phyloP scores from a whole-genome alignment of 768 basidiomycete species.

The Hypholoma sublateritium region DNA sequence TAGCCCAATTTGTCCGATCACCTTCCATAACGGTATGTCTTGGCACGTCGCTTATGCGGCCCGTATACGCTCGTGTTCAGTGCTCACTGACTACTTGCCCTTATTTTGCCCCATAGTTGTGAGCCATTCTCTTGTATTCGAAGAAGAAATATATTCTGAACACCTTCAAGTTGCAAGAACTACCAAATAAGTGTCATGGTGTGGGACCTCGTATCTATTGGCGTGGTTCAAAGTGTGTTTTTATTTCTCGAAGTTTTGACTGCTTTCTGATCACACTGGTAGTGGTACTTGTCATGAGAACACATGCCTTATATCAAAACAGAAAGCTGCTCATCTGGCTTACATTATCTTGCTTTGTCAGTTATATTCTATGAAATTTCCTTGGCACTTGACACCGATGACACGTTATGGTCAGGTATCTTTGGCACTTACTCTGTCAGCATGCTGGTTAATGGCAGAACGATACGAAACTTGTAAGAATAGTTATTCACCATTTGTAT shows the following conservation, averaged over 20 bases:
- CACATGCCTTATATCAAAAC: constrained; percentile 13
- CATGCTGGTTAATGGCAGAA: constrained; percentile 9
- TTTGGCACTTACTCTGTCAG: constrained; percentile 10
- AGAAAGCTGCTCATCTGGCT: constrained; percentile 5
- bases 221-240: constrained; percentile 4
- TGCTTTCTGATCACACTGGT: background rate
- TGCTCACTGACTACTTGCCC: background rate
- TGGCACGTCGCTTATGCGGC: background rate
- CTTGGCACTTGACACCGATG: background rate
- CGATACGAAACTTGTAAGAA: constrained; percentile 12
- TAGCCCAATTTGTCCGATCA: constrained; percentile 3
- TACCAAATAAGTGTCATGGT: constrained; percentile 9
- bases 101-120: background rate
- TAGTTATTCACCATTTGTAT: background rate
- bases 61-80: background rate
- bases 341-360: background rate
- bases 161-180: constrained; percentile 3
- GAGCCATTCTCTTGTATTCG: background rate
- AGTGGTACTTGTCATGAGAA: constrained; percentile 14
- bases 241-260: background rate
- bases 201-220: constrained; percentile 8
- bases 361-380: background rate
- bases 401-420: background rate
- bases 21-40: background rate
- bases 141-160: too few relatives aligned